Percentiles rank a stretch among this genome's conserved stretches.
phyloP scores from a whole-genome alignment of 2,329 filamentous ascomycete species.

The Neopestalotiopsis sp. region DNA sequence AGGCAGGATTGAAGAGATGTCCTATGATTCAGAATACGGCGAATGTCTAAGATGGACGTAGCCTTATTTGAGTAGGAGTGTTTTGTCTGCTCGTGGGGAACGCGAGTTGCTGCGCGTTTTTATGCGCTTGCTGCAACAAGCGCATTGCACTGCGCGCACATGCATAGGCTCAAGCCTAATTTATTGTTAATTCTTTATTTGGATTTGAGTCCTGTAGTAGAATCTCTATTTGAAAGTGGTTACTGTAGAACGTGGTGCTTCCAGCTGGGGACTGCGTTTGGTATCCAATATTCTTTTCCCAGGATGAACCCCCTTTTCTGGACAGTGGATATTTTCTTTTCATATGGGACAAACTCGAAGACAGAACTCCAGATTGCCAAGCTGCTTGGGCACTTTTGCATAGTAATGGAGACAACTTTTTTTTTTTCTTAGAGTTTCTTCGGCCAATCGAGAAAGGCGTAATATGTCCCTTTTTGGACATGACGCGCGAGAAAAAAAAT shows the following conservation, averaged over 20 bases:
- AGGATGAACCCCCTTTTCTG: not conserved
- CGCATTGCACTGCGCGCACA: too few species aligned
- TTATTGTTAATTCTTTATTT: too few species aligned
- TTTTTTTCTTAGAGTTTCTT: not conserved
- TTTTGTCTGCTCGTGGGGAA: too few species aligned
- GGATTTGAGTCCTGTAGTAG: not conserved
- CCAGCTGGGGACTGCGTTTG: not conserved
- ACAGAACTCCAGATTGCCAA: not conserved
- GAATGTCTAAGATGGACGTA: too few species aligned
- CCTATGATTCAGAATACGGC: too few species aligned
- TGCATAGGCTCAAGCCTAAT: too few species aligned
- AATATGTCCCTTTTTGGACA: not conserved
- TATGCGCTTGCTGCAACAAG: too few species aligned
- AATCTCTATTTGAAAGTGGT: not conserved
- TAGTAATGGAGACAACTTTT: not conserved
- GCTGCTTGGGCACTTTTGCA: not conserved
- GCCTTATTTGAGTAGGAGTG: too few species aligned
- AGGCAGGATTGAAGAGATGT: not conserved
- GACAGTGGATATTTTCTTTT: not conserved
- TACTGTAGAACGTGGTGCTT: not conserved
- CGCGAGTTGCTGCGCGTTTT: too few species aligned
- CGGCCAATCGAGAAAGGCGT: not conserved
- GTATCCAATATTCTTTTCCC: not conserved
- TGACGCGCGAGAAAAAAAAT: not conserved
- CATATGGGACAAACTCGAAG: not conserved